Evolutionary conservation across 1,284 basidiomycete genomes (phyloP).

Genomic region (Cutaneotrichosporon cavernicola): DNA sequence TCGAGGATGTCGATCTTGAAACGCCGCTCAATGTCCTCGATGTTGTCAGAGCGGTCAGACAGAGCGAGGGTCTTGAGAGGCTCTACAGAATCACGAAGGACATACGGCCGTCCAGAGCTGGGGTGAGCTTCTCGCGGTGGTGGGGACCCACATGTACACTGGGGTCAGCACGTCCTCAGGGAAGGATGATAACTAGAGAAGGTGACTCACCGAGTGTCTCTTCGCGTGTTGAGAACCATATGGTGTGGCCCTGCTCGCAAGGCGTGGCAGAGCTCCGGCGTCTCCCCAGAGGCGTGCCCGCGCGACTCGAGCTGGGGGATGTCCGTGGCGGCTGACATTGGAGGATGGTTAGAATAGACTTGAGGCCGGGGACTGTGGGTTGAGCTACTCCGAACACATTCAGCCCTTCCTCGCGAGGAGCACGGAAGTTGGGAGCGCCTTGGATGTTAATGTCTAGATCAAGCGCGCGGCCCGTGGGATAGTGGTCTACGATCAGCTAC

Average conservation of each 20-base stretch:
- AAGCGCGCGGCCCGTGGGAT: conserved; percentile 78
- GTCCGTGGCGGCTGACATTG: conserved; percentile 64
- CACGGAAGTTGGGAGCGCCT: conserved; percentile 94
- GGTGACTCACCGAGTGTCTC: conserved; percentile 50
- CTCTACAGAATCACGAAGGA: conserved; percentile 85
- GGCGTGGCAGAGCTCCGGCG: conserved; percentile 16
- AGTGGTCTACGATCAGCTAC: conserved; percentile 62
- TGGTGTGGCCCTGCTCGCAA: conserved; percentile 40
- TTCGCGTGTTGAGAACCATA: conserved; percentile 59
- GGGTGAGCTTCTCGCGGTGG: conserved; percentile 60
- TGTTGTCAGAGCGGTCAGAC: conserved; percentile 87
- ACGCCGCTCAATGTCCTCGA: conserved; percentile 91
- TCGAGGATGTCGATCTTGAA: conserved; percentile 91
- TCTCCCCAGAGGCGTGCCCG: conserved; percentile 15
- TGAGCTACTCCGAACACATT: conserved; percentile 94
- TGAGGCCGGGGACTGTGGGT: conserved; percentile 86
- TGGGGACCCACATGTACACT: conserved; percentile 43
- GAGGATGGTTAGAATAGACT: conserved; percentile 85
- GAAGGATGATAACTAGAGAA: background rate
- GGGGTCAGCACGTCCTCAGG: conserved; percentile 14
- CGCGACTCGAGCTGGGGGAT: conserved; percentile 8
- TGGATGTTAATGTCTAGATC: conserved; percentile 85
- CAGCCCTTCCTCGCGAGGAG: conserved; percentile 69
- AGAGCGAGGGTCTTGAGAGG: conserved; percentile 78
- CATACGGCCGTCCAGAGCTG: conserved; percentile 90